Conservation (phyloP, 371 early-diverging fungal genomes). For the Nematocida ausubeli region DNA sequence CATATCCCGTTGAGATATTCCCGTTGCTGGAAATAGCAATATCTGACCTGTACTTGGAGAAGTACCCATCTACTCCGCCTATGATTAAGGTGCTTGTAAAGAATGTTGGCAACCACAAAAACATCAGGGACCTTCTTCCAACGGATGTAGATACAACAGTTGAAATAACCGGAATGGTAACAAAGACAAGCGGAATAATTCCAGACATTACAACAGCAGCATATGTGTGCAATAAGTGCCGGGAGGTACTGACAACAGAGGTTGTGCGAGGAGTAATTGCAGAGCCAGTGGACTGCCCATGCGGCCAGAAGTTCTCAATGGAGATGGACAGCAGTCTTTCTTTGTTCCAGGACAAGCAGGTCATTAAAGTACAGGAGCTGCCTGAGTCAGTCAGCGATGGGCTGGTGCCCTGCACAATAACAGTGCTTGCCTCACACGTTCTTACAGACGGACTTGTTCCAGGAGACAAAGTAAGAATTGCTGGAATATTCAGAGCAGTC, state of each 20-base stretch:
- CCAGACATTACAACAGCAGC: conserved; percentile 73
- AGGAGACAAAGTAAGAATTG: conserved; percentile 89
- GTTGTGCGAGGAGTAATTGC: conserved; percentile 81
- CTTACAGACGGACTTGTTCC: conserved; percentile 88
- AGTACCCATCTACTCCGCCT: conserved; percentile 70
- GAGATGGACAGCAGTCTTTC: conserved; percentile 82
- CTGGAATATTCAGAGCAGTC: conserved; percentile 88
- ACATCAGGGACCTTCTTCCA: conserved; percentile 89
- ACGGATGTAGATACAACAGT: conserved; percentile 90
- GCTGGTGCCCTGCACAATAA: conserved; percentile 92
- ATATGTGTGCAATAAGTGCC: conserved; percentile 66
- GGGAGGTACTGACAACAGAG: conserved; percentile 72
- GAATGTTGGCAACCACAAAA: conserved; percentile 75
- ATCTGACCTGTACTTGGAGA: conserved; percentile 74
- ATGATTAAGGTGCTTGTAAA: conserved; percentile 77
- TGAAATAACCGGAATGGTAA: conserved; percentile 85
- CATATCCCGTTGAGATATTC: conserved; percentile 95
- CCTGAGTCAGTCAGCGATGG: conserved; percentile 95
- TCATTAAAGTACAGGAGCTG: conserved; percentile 90
- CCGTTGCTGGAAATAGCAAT: conserved; percentile 82
- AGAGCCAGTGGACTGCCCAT: conserved; percentile 84
- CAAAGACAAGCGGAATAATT: conserved; percentile 81
- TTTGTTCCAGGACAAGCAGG: conserved; percentile 86
- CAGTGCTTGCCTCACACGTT: conserved; percentile 82
- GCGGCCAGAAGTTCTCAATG: conserved; percentile 64